Evolutionary conservation across 2,329 filamentous ascomycete species (phyloP).

Genomic region (Fusarium pininemorale): DNA sequence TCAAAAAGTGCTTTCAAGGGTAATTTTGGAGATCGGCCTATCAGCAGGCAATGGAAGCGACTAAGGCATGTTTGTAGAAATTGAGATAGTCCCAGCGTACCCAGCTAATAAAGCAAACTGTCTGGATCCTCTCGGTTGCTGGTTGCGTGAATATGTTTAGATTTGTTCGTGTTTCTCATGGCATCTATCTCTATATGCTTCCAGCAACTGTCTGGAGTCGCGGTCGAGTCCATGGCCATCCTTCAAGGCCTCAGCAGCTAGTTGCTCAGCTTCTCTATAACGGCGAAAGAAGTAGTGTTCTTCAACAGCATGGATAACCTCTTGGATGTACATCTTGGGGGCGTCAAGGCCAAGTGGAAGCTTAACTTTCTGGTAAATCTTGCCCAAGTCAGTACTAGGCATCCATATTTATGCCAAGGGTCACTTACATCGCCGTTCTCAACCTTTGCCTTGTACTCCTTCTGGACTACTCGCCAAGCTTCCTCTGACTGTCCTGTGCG

Average conservation of each 20-base stretch:
- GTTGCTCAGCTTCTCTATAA: conserved; percentile 56
- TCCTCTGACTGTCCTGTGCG: conserved; percentile 59
- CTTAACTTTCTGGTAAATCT: conserved; percentile 57
- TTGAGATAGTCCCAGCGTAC: background rate
- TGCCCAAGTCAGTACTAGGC: background rate
- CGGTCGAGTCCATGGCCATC: conserved; percentile 51
- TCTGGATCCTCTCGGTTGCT: background rate
- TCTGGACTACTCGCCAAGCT: conserved; percentile 58
- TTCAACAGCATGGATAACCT: conserved; percentile 64
- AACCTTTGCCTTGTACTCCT: conserved; percentile 57
- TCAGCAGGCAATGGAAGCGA: background rate
- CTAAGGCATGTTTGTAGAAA: conserved; percentile 13
- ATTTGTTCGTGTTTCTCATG: conserved; percentile 40
- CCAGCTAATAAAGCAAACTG: conserved; percentile 6
- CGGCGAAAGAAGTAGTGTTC: conserved; percentile 65
- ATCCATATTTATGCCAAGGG: background rate
- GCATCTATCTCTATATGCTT: conserved; percentile 56
- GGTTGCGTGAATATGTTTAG: background rate
- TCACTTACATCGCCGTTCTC: conserved; percentile 63
- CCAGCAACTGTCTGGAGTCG: conserved; percentile 54
- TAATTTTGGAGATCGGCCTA: background rate
- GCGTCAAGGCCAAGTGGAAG: conserved; percentile 52
- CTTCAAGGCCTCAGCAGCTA: conserved; percentile 51
- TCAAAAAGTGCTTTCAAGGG: background rate
- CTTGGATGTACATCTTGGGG: conserved; percentile 59